Base-by-base conservation (phyloP, 768 basidiomycete species). In the Hydnum rufescens region DNA sequence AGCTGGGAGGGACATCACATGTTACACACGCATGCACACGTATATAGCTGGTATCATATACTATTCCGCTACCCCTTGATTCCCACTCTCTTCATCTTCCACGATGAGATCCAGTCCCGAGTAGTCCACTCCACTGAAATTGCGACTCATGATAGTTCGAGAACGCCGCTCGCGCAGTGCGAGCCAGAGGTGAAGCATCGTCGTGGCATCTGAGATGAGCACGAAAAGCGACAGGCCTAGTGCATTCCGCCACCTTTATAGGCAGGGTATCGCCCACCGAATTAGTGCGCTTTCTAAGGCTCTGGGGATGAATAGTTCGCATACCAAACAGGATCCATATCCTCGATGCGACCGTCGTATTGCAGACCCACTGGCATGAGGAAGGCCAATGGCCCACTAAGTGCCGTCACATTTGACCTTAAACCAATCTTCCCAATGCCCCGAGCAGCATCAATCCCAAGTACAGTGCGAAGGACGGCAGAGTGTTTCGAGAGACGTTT, bases 291-390 rank as follows among this genome's bases (percentile, higher is more conserved):
- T n/a, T n/a, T n/a, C n/a, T n/a, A n/a, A n/a, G n/a, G n/a, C n/a
- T n/a, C n/a, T 39, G 19, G 8, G 36, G 8, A 39, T 39, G 8
- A 39, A 19, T 39, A 8, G 8, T 39, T 8, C 19, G 8, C 19
- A 39, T 39, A 47, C 62, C 62, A 63, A 1, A 60, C 55, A 6
- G 62, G 62, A 39, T 63, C 62, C 23, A 63, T 6, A 4, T 48
- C 55, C 31, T 46, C 22, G 36, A 39, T 39, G 13, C 53, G 3
- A 22, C 8, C 4, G 52, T 47, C 22, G 8, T 51, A 25, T 47
- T 16, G 23, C 13, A 16, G 16, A n/a, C 44, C 44, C 44, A 47
- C 25, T 28, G 16, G 44, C 13, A 47, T 28, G 16, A 47, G 13
- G 13, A 16, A 16, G 25, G 13, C 13, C 25, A 25, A 16, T n/a